A percentile compares a stretch with the other conserved stretches of the same genome.
Evolutionary conservation across 2,329 filamentous ascomycete species (phyloP).

Genomic region (Graphilbum fragrans): DNA sequence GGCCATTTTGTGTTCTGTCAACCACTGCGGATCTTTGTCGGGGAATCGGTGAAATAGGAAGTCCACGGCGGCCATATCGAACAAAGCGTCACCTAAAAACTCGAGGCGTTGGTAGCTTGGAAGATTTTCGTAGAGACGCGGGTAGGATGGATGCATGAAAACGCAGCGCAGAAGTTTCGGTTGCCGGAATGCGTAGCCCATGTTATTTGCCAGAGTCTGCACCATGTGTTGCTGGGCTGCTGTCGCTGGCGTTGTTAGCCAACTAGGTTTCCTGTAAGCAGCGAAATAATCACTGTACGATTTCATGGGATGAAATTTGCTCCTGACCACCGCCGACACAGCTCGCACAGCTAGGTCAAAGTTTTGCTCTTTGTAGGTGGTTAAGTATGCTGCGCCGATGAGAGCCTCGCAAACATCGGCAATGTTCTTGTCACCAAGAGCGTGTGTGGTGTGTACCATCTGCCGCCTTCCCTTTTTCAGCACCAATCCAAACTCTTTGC

Average conservation of each 20-base stretch:
- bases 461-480: slow-evolving; percentile 59
- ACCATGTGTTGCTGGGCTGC: slow-evolving; percentile 60
- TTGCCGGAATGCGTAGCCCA: slow-evolving; percentile 55
- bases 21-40: slow-evolving; percentile 79
- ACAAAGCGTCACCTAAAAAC: slow-evolving; percentile 79
- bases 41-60: slow-evolving; percentile 70
- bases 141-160: slow-evolving; percentile 79
- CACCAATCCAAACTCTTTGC: slow-evolving; percentile 38
- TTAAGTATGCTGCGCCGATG: slow-evolving; percentile 71
- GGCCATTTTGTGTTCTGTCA: slow-evolving; percentile 98
- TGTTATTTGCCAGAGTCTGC: slow-evolving; percentile 44
- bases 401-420: slow-evolving; percentile 91
- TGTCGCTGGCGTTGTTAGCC: slow-evolving; percentile 51
- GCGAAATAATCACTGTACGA: slow-evolving; percentile 62
- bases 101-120: slow-evolving; percentile 86
- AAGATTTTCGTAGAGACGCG: slow-evolving; percentile 60
- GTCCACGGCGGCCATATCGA: slow-evolving; percentile 77
- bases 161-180: slow-evolving; percentile 70
- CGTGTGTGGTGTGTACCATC: slow-evolving; percentile 44
- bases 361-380: slow-evolving; percentile 23
- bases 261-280: slow-evolving; percentile 56
- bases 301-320: slow-evolving; percentile 55
- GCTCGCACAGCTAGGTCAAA: slow-evolving; percentile 49
- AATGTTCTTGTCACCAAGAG: slow-evolving; percentile 75
- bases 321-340: slow-evolving; percentile 59